These are phyloP conservation scores for Singerocomus inundabilis DNA, from an alignment of 1,284 basidiomycete genomes.

Conservation along the genomic window DNA sequence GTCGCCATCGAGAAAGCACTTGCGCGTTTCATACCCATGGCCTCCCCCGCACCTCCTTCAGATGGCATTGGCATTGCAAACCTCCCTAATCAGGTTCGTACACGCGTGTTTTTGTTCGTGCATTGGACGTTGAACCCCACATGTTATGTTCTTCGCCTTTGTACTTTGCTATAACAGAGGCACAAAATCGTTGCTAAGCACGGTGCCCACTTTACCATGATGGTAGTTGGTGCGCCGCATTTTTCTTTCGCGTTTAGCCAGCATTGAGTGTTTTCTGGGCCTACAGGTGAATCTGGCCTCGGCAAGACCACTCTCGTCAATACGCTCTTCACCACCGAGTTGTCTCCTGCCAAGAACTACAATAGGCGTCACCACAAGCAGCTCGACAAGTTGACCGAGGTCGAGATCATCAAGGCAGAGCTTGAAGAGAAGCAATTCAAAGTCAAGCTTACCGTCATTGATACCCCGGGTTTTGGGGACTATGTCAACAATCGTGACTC, in stretches of 20 bases:
- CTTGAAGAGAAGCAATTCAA: slow-evolving; percentile 99
- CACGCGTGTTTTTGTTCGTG: not conserved
- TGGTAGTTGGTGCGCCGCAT: slow-evolving; percentile 88
- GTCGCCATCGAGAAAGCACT: slow-evolving; percentile 18
- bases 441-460: slow-evolving; percentile 98
- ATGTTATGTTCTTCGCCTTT: slow-evolving; percentile 10
- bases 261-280: not conserved
- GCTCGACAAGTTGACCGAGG: slow-evolving; percentile 98
- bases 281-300: slow-evolving; percentile 86
- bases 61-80: slow-evolving; percentile 90
- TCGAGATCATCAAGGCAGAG: slow-evolving; percentile 95
- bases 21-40: slow-evolving; percentile 20
- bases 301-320: slow-evolving; percentile 98
- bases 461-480: slow-evolving; percentile 98
- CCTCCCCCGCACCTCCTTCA: slow-evolving; percentile 30
- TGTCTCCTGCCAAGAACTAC: slow-evolving; percentile 93
- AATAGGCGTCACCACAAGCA: slow-evolving; percentile 90
- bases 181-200: slow-evolving; percentile 97
- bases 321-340: slow-evolving; percentile 98
- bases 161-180: slow-evolving; percentile 48
- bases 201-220: slow-evolving; percentile 97
- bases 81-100: slow-evolving; percentile 93
- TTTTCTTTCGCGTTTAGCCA: not conserved
- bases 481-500: slow-evolving; percentile 99
- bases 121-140: not conserved